phyloP scores from a whole-genome alignment of 495 filamentous ascomycete species.

The Neurospora africana region DNA sequence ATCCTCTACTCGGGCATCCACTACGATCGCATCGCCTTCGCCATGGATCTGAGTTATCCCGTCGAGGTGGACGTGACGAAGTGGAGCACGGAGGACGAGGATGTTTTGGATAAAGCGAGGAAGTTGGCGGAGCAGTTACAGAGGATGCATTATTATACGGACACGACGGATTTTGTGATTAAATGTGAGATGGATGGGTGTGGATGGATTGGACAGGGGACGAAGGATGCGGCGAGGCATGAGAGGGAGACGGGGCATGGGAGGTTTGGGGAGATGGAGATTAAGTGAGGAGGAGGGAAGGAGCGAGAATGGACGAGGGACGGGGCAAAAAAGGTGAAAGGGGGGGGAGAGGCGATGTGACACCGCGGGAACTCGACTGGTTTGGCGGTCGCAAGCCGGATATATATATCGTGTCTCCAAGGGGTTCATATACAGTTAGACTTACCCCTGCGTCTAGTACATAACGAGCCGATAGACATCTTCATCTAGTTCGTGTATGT shows the following conservation, averaged over 20 bases:
- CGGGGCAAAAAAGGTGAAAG: not conserved
- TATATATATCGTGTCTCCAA: not conserved
- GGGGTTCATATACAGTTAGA: not conserved
- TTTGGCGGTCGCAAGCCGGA: not conserved
- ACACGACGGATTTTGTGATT: slow-evolving; percentile 74
- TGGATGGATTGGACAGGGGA: slow-evolving; percentile 58
- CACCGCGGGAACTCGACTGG: not conserved
- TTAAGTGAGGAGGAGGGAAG: slow-evolving; percentile 4
- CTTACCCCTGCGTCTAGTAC: not conserved
- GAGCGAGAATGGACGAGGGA: not conserved
- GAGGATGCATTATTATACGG: slow-evolving; percentile 76
- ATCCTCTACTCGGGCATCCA: slow-evolving; percentile 91
- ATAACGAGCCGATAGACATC: not conserved
- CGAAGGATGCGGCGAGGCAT: slow-evolving; percentile 31
- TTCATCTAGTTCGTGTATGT: not conserved
- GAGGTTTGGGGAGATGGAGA: slow-evolving; percentile 24
- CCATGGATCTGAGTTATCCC: slow-evolving; percentile 48
- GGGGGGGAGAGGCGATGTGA: not conserved
- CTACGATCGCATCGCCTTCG: slow-evolving; percentile 83
- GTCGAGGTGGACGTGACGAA: slow-evolving; percentile 68
- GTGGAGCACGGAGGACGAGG: slow-evolving; percentile 57
- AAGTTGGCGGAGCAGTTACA: slow-evolving; percentile 60
- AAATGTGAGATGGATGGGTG: slow-evolving; percentile 58
- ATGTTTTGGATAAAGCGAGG: slow-evolving; percentile 56
- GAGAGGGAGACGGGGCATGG: slow-evolving; percentile 23